phyloP scores from a whole-genome alignment of 345 rosid genomes.

The Syzygium grande region DNA sequence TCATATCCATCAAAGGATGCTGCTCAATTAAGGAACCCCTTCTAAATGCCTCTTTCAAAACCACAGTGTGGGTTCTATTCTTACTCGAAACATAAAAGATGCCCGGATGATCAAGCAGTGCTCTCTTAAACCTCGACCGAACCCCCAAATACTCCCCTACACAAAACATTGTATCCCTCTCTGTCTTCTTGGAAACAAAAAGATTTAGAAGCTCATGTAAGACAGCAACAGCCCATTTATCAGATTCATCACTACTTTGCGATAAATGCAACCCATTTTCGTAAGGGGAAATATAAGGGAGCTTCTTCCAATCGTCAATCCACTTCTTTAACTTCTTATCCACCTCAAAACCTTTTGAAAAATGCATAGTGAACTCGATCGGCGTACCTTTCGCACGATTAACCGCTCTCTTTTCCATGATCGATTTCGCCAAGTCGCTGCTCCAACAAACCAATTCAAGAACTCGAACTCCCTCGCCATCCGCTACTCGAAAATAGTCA shows the following conservation, averaged over 20 bases:
- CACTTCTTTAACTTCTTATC: slow-evolving; percentile 76
- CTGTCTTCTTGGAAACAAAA: slow-evolving; percentile 65
- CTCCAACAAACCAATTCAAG: slow-evolving; percentile 91
- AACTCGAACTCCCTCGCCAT: background rate
- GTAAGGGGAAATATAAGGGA: slow-evolving; percentile 81
- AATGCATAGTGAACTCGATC: slow-evolving; percentile 50
- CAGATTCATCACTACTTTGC: slow-evolving; percentile 62
- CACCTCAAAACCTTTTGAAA: slow-evolving; percentile 50
- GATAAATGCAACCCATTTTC: slow-evolving; percentile 51
- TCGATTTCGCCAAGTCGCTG: slow-evolving; percentile 46
- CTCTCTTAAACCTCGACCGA: slow-evolving; percentile 84
- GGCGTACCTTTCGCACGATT: slow-evolving; percentile 31
- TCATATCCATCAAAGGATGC: slow-evolving; percentile 39
- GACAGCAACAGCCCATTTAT: slow-evolving; percentile 65
- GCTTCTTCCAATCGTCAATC: slow-evolving; percentile 78
- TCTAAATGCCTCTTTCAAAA: slow-evolving; percentile 64
- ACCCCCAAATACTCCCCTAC: slow-evolving; percentile 68
- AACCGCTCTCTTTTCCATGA: slow-evolving; percentile 45
- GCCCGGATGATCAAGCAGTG: slow-evolving; percentile 63
- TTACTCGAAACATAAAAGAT: slow-evolving; percentile 70
- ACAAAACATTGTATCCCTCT: slow-evolving; percentile 45
- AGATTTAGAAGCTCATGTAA: slow-evolving; percentile 77
- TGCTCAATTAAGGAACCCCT: slow-evolving; percentile 65
- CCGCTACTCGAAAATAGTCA: slow-evolving; percentile 58
- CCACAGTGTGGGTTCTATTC: slow-evolving; percentile 62